Evolutionary conservation across 306 rosid genomes (phyloP).

Genomic region (Boehmeria nivea): DNA sequence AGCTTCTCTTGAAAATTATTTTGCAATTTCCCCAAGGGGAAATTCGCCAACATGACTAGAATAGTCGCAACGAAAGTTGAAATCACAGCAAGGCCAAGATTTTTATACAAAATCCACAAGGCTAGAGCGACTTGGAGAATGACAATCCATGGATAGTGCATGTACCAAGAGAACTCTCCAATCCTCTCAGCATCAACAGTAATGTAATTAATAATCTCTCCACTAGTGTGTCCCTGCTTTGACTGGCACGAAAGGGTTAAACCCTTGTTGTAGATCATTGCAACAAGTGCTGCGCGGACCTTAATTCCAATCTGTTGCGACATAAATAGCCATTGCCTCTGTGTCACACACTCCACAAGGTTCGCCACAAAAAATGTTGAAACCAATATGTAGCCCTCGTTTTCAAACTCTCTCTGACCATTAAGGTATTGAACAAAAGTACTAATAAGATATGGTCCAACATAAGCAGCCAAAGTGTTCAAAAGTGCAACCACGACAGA

Average conservation of each 20-base stretch:
- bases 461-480: constrained; percentile 48
- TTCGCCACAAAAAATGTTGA: constrained; percentile 52
- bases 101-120: constrained; percentile 52
- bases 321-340: constrained; percentile 58
- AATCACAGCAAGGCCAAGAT: constrained; percentile 61
- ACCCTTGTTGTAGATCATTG: constrained; percentile 58
- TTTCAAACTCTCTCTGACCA: constrained; percentile 38
- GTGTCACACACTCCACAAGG: constrained; percentile 53
- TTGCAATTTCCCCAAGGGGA: constrained; percentile 42
- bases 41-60: constrained; percentile 39
- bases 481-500: constrained; percentile 34
- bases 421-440: constrained; percentile 60
- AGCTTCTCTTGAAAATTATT: constrained; percentile 39
- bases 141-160: constrained; percentile 64
- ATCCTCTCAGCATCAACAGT: constrained; percentile 76
- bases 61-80: constrained; percentile 41
- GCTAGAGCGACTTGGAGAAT: constrained; percentile 63
- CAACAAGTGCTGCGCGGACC: constrained; percentile 46
- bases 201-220: constrained; percentile 74
- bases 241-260: constrained; percentile 58
- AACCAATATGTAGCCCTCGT: constrained; percentile 59
- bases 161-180: constrained; percentile 51
- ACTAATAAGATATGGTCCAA: constrained; percentile 74
- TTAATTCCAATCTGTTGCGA: constrained; percentile 48
- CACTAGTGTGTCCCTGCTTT: constrained; percentile 46